Evolutionary conservation across 208 protist genomes (phyloP), one percentile per base, ranked within the genome.

Genomic region (Acanthamoeba culbertsoni): DNA sequence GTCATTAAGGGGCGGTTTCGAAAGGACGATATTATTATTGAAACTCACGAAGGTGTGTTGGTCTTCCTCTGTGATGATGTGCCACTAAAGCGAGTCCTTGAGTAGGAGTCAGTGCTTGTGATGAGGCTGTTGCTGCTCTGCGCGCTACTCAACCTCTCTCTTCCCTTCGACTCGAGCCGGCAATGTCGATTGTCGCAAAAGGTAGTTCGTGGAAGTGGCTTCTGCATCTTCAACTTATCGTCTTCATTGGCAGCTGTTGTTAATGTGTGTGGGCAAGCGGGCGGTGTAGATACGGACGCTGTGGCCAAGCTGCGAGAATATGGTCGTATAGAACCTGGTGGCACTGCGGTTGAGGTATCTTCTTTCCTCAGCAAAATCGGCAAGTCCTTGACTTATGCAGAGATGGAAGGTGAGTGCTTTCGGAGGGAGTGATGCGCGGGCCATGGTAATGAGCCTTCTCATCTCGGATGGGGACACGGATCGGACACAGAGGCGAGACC

Each of bases 21-120:
- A 14, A 82, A 82, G 42, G 71, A 82, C 71, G 71, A 82, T 23
- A 28, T 82, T n/a, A 53, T 82, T 43, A 53, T 82, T 26, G 71
- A 82, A 53, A 82, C 71, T 35, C 71, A 31, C 37, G 71, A 82
- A 35, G 71, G 71, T 55, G 28, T 73, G 33, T 7, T 75, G 62
- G 62, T 71, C n/a, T 35, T n/a, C 59, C 28, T 68, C 59, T 55
- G 48, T 18, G 8, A 8, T 23, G 12, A 55, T 8, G 12, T 23
- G 48, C 48, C 48, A 55, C 48, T 55, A 8, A 55, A 55, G 12
- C 18, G 48, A 8, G 31, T 33, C 28, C 8, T 6, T 16, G 31
- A 37, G 28, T 43, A 82, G 71, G 71, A 37, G 71, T 82, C 1
- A 28, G 42, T 18, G 71, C 42, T 14, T 82, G 71, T 40, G 37